A percentile compares a stretch with the other conserved stretches of the same genome.
Conservation (phyloP, 192 early-diverging fungal genomes). For the Geranomyces variabilis region DNA sequence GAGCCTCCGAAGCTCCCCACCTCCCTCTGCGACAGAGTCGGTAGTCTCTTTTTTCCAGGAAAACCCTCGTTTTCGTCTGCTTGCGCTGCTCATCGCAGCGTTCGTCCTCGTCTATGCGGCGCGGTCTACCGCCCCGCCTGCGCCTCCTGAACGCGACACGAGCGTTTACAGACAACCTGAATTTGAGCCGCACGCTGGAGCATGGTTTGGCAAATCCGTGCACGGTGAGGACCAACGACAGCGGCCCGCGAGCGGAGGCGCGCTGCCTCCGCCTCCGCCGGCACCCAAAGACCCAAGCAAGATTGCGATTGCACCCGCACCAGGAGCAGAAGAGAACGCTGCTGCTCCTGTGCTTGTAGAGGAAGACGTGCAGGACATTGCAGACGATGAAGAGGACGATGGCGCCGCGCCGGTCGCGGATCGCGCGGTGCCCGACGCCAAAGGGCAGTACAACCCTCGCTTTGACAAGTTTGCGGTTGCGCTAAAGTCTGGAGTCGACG, state of each 20-base stretch:
- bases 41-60: background rate
- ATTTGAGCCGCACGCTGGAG: background rate
- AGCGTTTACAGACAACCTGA: slow-evolving; percentile 6
- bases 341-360: background rate
- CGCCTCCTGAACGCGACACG: background rate
- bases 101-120: background rate
- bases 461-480: slow-evolving; percentile 49
- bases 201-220: slow-evolving; percentile 1
- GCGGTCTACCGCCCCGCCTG: background rate
- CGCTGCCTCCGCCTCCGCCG: background rate
- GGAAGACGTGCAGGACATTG: background rate
- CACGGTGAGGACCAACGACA: slow-evolving; percentile 6
- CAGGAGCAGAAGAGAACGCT: background rate
- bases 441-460: slow-evolving; percentile 1
- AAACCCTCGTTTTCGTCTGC: background rate
- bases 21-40: background rate
- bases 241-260: background rate
- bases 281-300: background rate
- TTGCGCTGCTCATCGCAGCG: background rate
- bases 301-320: background rate
- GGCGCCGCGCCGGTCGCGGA: background rate
- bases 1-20: no score
- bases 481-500: slow-evolving; percentile 58
- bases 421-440: background rate
- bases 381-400: background rate